phyloP scores from a whole-genome alignment of 352 stramenopile species.

The Phytophthora ohioensis region DNA sequence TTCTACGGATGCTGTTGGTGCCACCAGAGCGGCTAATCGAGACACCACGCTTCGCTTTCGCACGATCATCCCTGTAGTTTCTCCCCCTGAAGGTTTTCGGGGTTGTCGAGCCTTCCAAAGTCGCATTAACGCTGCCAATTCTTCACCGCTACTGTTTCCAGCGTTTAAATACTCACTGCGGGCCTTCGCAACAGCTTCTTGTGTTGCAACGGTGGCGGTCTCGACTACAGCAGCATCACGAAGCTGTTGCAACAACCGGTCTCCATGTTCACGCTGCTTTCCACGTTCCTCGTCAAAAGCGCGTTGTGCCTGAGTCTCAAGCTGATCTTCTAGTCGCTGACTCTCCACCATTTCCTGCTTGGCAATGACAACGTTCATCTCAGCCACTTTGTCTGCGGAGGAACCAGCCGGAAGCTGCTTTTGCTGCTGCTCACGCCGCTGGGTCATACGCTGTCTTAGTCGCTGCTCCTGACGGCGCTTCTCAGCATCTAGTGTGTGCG shows the following conservation, averaged over 20 bases:
- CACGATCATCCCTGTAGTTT: conserved; percentile 1
- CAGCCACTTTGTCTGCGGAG: conserved; percentile 17
- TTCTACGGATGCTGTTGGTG: not conserved
- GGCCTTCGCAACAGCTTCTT: conserved; percentile 24
- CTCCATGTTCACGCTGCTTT: conserved; percentile 36
- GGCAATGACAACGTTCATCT: conserved; percentile 31
- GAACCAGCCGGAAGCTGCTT: conserved; percentile 23
- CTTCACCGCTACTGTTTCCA: conserved; percentile 7
- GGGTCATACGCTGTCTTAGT: conserved; percentile 38
- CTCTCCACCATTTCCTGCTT: conserved; percentile 35
- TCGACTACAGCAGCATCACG: conserved; percentile 28
- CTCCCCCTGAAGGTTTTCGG: not conserved
- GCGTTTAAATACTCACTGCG: conserved; percentile 14
- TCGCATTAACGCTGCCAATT: conserved; percentile 19
- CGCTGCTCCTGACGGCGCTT: conserved; percentile 39
- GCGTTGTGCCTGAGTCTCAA: conserved; percentile 31
- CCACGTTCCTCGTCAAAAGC: conserved; percentile 27
- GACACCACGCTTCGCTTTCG: conserved; percentile 19
- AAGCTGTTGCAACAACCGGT: conserved; percentile 28
- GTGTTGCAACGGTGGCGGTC: conserved; percentile 18
- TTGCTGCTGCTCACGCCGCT: conserved; percentile 32
- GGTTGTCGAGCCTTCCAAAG: conserved; percentile 25
- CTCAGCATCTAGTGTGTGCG: conserved; percentile 26
- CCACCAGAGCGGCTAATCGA: conserved; percentile 17
- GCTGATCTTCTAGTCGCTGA: conserved; percentile 37